These are phyloP conservation scores for Moesziomyces antarcticus DNA, from an alignment of 1,284 basidiomycete species.

Conservation along the genomic window DNA sequence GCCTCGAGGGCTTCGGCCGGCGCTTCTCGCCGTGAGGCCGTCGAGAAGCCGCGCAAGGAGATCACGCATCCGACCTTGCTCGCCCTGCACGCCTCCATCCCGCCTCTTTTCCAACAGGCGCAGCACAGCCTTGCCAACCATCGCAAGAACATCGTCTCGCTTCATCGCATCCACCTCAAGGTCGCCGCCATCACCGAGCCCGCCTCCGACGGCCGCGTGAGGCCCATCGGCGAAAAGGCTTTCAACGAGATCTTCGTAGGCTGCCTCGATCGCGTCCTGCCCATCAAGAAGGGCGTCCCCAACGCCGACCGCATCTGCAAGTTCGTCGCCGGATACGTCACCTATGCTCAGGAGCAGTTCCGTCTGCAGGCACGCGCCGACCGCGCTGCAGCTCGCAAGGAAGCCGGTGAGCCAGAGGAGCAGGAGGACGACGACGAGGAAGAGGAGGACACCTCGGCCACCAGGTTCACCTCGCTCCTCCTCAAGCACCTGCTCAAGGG, in stretches of 20 bases:
- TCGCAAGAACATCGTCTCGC: slow-evolving; percentile 87
- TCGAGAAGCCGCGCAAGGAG: slow-evolving; percentile 26
- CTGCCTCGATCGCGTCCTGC: slow-evolving; percentile 79
- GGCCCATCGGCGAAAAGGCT: slow-evolving; percentile 76
- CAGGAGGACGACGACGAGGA: slow-evolving; percentile 72
- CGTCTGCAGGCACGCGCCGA: slow-evolving; percentile 42
- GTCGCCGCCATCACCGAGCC: slow-evolving; percentile 74
- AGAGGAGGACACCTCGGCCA: slow-evolving; percentile 77
- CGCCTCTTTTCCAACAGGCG: slow-evolving; percentile 77
- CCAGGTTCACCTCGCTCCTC: slow-evolving; percentile 78
- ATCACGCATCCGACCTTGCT: slow-evolving; percentile 26
- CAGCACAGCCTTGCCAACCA: slow-evolving; percentile 86
- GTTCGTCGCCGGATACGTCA: slow-evolving; percentile 85
- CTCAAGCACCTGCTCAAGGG: slow-evolving; percentile 84
- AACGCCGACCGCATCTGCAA: slow-evolving; percentile 84
- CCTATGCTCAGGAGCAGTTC: slow-evolving; percentile 69
- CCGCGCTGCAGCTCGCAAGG: slow-evolving; percentile 13
- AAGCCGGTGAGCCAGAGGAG: slow-evolving; percentile 55
- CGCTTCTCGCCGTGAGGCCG: slow-evolving; percentile 14
- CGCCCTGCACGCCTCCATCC: slow-evolving; percentile 36
- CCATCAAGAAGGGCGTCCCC: slow-evolving; percentile 84
- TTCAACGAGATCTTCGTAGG: slow-evolving; percentile 75
- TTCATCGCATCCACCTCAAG: slow-evolving; percentile 83
- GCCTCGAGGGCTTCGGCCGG: slow-evolving; percentile 37
- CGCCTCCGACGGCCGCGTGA: slow-evolving; percentile 23